Evolutionary conservation across 164 flowering plant genomes (phyloP).

Genomic region (Platanus orientalis): DNA sequence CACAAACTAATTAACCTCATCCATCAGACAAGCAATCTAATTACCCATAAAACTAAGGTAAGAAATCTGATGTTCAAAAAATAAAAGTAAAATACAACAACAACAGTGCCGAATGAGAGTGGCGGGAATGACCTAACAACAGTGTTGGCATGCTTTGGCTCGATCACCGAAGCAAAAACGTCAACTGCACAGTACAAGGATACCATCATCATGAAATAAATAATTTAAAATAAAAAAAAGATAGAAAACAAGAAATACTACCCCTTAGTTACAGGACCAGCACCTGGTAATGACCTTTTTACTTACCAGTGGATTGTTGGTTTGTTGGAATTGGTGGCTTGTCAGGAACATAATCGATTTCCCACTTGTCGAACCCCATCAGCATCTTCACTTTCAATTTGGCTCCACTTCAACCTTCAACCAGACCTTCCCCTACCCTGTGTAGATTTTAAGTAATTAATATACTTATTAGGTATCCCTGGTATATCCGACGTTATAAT

Average conservation of each 20-base stretch:
- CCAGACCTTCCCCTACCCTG: too few species aligned
- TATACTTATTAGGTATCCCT: too few species aligned
- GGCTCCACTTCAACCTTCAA: too few species aligned
- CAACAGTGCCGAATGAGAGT: background rate
- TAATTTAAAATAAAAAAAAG: background rate
- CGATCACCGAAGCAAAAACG: constrained; percentile 56
- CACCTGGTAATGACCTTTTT: too few species aligned
- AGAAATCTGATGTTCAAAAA: too few species aligned
- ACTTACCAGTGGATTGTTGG: constrained; percentile 62
- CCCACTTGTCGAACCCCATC: constrained; percentile 36
- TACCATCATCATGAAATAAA: background rate
- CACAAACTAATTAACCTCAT: too few species aligned
- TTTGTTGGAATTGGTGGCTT: constrained; percentile 41
- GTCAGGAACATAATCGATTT: constrained; percentile 58
- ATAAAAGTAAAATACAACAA: too few species aligned
- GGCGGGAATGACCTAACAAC: constrained; percentile 49
- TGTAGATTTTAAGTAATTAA: too few species aligned
- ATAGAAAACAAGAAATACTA: background rate
- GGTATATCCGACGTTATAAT: too few species aligned
- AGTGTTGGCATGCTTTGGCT: constrained; percentile 64
- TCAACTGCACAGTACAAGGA: constrained; percentile 31
- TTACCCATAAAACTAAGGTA: background rate
- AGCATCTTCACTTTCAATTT: too few species aligned
- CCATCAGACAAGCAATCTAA: too few species aligned
- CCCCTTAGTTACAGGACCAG: too few species aligned